These are phyloP conservation scores for Chrysosporium queenslandicum DNA, from an alignment of 2,329 filamentous ascomycete genomes.

Conservation along the genomic window DNA sequence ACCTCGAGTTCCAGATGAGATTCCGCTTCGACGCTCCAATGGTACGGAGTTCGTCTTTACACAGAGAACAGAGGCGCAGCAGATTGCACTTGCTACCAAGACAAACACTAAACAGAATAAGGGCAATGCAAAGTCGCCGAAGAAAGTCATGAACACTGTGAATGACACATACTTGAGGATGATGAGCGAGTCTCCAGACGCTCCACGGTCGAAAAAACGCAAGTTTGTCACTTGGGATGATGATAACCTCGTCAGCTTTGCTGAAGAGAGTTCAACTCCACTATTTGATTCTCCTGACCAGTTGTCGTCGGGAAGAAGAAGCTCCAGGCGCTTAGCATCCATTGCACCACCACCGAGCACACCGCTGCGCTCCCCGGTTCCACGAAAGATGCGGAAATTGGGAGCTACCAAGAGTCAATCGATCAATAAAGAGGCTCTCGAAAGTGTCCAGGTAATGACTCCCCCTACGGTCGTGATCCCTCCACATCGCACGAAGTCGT, in stretches of 20 bases:
- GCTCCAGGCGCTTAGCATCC: constrained; percentile 19
- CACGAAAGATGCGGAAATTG: constrained; percentile 15
- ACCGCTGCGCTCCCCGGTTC: constrained; percentile 20
- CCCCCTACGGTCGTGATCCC: constrained; percentile 2
- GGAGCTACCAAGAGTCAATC: constrained; percentile 5
- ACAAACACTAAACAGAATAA: constrained; percentile 37
- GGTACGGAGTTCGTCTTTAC: constrained; percentile 39
- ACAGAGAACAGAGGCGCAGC: constrained; percentile 34
- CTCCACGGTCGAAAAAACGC: constrained; percentile 10
- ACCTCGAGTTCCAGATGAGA: constrained; percentile 28
- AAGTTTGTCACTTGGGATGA: constrained; percentile 34
- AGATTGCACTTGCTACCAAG: constrained; percentile 34
- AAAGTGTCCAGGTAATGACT: constrained; percentile 6
- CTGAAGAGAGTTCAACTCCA: constrained; percentile 19
- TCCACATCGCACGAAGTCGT: background rate
- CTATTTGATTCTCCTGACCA: constrained; percentile 4
- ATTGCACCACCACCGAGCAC: constrained; percentile 15
- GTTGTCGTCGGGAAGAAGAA: constrained; percentile 10
- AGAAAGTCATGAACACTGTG: constrained; percentile 16
- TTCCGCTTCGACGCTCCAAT: constrained; percentile 36
- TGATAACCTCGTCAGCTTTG: constrained; percentile 29
- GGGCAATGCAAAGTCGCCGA: constrained; percentile 30
- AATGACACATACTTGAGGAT: background rate
- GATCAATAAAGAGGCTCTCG: constrained; percentile 4
- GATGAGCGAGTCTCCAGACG: background rate